Base-by-base conservation (phyloP, 352 stramenopile genomes). In the Pythium pectinolyticum region DNA sequence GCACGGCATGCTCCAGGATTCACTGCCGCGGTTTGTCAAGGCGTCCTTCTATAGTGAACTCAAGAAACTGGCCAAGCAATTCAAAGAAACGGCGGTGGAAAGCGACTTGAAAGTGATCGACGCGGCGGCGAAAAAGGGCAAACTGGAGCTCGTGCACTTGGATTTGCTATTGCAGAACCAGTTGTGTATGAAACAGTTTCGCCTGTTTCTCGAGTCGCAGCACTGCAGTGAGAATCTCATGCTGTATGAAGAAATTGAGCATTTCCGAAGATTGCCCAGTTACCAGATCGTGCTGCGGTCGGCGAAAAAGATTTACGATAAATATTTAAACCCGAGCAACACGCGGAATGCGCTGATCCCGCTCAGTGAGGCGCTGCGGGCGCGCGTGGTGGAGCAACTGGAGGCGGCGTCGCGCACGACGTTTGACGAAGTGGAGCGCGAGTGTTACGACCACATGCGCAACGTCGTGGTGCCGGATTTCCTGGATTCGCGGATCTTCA, bases 221-320 rank as follows among this genome's bases (percentile, higher is more conserved):
- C 85, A 94, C 50, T 92, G 83, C 59, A 78, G 74, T 2, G 85
- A 94, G 41, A 94, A 94, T 63, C 70, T 94, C 24, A 89, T 92
- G 77, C 73, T 94, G 2, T 92, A 81, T 74, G 85, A 94, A 62
- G 85, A 94, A 55, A 90, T 94, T 46, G 85, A 94, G 57, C 80
- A 94, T 30, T 94, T 89, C 19, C 78, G 81, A 8, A 72, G 85
- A 3, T 66, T 94, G 32, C 85, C 85, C 28, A 90, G 80, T 24
- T 90, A 94, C 69, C 82, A 94, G 72, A 94, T 94, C 63, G 82
- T 94, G 25, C 48, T 91, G 24, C 85, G 85, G 20, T 88, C 81
- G 27, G 85, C 85, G 45, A 86, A 86, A 67, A 94, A 94, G 60
- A 90, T 94, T 51, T 90, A 88, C 63, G 85, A 92, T 68, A 94